Conservation (phyloP, 352 stramenopile genomes). For the Saprolegnia diclina region DNA sequence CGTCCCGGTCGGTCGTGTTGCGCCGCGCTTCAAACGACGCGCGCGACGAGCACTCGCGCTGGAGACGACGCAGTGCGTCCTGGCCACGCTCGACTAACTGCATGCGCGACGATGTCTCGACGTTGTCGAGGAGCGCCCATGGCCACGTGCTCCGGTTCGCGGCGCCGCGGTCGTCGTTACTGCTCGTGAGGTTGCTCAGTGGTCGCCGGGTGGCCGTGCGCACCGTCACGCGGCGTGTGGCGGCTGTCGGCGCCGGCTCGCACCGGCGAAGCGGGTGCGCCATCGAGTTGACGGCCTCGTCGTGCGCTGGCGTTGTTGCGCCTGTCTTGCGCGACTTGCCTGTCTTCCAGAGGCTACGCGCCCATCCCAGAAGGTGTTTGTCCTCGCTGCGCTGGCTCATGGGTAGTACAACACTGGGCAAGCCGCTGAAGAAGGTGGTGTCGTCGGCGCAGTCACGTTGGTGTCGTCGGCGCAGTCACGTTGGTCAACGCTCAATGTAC, state of each 20-base stretch:
- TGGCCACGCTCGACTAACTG: conserved; percentile 9
- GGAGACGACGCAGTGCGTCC: not conserved
- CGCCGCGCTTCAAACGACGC: not conserved
- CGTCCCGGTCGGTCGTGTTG: not conserved
- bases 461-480: not conserved
- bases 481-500: not conserved
- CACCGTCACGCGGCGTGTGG: not conserved
- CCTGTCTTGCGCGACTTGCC: not conserved
- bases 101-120: conserved; percentile 2
- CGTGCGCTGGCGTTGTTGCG: not conserved
- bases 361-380: not conserved
- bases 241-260: not conserved
- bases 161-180: not conserved
- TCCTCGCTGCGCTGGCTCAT: conserved; percentile 1
- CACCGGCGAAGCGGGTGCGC: not conserved
- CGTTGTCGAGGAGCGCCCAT: conserved; percentile 16
- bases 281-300: not conserved
- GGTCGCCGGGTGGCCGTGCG: not conserved
- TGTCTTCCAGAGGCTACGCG: conserved; percentile 7
- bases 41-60: conserved; percentile 3
- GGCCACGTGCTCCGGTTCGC: conserved; percentile 14
- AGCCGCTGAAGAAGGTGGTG: not conserved
- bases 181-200: not conserved
- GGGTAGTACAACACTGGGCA: not conserved
- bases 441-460: not conserved